Evolutionary conservation across 1,139 yeast genomes (phyloP).

Genomic region (Magnusiomyces clavatus): DNA sequence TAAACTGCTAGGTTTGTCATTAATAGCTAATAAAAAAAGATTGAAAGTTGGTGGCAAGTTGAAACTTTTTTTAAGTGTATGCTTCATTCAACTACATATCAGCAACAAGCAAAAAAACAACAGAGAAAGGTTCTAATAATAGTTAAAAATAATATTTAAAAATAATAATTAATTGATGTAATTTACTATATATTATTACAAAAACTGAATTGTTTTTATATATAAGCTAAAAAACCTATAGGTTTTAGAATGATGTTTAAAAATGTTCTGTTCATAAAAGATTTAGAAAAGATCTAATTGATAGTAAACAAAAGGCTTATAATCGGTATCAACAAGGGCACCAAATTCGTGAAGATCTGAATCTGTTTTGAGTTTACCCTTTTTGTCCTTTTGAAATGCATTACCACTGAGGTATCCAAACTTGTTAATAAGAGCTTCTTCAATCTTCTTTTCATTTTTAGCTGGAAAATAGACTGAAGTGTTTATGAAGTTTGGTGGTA

Average conservation of each 20-base stretch:
- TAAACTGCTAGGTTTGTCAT: neutral
- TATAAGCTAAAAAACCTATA: slow-evolving; percentile 4
- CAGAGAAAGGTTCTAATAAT: too few species aligned
- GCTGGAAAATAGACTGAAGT: slow-evolving; percentile 40
- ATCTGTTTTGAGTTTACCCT: slow-evolving; percentile 54
- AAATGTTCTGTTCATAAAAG: neutral
- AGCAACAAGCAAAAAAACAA: too few species aligned
- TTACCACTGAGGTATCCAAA: slow-evolving; percentile 90
- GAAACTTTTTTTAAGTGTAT: too few species aligned
- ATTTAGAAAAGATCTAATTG: slow-evolving; percentile 12
- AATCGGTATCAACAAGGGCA: slow-evolving; percentile 84
- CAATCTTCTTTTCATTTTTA: slow-evolving; percentile 44
- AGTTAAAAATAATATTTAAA: too few species aligned
- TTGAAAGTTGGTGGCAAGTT: slow-evolving; percentile 11
- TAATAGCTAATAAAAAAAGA: slow-evolving; percentile 9
- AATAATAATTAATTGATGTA: neutral
- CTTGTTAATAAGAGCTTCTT: slow-evolving; percentile 57
- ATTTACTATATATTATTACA: slow-evolving; percentile 41
- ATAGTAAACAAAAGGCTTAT: slow-evolving; percentile 75
- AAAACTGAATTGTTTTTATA: slow-evolving; percentile 61
- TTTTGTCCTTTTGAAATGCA: slow-evolving; percentile 59
- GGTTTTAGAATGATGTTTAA: neutral
- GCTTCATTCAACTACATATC: too few species aligned
- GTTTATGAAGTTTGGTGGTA: slow-evolving; percentile 85
- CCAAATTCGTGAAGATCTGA: slow-evolving; percentile 76